These are phyloP conservation scores for Staphylotrichum tortipilum DNA, from an alignment of 495 filamentous ascomycete species.

Conservation along the genomic window DNA sequence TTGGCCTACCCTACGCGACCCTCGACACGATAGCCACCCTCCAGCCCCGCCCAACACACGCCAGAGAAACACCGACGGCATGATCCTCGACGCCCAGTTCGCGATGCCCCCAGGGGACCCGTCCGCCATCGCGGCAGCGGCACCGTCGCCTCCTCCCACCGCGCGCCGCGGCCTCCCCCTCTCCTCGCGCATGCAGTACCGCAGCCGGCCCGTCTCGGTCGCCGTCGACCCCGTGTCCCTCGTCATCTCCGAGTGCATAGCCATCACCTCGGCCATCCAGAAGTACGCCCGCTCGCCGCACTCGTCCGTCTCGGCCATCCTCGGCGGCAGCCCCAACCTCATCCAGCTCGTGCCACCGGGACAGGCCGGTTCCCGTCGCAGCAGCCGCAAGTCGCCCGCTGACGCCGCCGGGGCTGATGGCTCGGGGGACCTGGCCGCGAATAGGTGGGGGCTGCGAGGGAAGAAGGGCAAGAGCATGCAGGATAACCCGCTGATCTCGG, in stretches of 20 bases:
- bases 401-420: constrained; percentile 21
- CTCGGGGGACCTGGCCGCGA: constrained; percentile 37
- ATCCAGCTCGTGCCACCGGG: constrained; percentile 41
- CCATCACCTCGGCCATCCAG: constrained; percentile 94
- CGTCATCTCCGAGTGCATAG: constrained; percentile 97
- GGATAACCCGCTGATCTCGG: constrained; percentile 94
- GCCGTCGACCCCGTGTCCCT: constrained; percentile 91
- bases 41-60: not conserved
- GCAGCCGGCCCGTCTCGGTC: constrained; percentile 53
- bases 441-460: constrained; percentile 81
- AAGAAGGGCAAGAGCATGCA: constrained; percentile 98
- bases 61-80: no score
- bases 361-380: constrained; percentile 25
- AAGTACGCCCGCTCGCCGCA: constrained; percentile 96
- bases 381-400: constrained; percentile 25
- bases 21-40: no score
- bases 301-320: constrained; percentile 90
- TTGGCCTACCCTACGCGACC: not conserved
- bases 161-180: constrained; percentile 12
- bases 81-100: constrained; percentile 38
- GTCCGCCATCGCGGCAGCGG: constrained; percentile 18
- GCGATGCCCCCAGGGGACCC: constrained; percentile 30
- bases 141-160: constrained; percentile 13
- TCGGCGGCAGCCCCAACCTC: constrained; percentile 64
- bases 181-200: constrained; percentile 38